Percentiles rank a stretch among this genome's conserved stretches.
Evolutionary conservation across 192 early-diverging fungal species (phyloP).

Genomic region (Podila epigama): DNA sequence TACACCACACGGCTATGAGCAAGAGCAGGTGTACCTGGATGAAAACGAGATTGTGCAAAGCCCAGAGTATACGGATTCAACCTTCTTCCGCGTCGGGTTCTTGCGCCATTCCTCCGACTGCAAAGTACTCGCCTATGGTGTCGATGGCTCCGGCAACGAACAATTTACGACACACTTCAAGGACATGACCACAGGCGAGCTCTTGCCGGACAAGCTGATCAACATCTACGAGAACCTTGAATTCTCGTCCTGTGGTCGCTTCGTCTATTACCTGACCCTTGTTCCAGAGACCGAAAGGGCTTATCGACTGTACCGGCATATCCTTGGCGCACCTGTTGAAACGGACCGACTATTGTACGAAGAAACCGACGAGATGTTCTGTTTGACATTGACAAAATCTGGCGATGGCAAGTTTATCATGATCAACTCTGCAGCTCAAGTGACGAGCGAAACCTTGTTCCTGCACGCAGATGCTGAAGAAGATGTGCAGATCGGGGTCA

Average conservation of each 20-base stretch:
- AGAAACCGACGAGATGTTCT: conserved; percentile 69
- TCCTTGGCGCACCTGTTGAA: conserved; percentile 48
- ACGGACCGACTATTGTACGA: conserved; percentile 57
- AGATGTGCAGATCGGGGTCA: conserved; percentile 19
- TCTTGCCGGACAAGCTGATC: conserved; percentile 54
- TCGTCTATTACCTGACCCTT: conserved; percentile 57
- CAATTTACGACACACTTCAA: conserved; percentile 60
- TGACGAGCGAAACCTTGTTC: conserved; percentile 62
- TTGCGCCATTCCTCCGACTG: conserved; percentile 64
- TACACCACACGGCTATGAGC: not conserved
- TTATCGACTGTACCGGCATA: conserved; percentile 58
- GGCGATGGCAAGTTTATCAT: conserved; percentile 59
- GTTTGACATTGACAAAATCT: conserved; percentile 61
- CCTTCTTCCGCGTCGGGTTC: conserved; percentile 64
- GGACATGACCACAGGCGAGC: conserved; percentile 50
- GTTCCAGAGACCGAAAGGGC: conserved; percentile 60
- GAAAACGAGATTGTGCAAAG: conserved; percentile 62
- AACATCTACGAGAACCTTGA: conserved; percentile 63
- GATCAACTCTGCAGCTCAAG: conserved; percentile 59
- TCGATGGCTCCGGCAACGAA: conserved; percentile 61
- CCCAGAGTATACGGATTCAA: conserved; percentile 57
- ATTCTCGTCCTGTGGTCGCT: conserved; percentile 61
- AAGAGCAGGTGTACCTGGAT: conserved; percentile 48
- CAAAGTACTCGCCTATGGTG: conserved; percentile 60
- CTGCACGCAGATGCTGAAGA: conserved; percentile 48